Evolutionary conservation across 2,329 filamentous ascomycete genomes (phyloP), one percentile per base, ranked within the genome.

Genomic region (Paecilomyces sp.): DNA sequence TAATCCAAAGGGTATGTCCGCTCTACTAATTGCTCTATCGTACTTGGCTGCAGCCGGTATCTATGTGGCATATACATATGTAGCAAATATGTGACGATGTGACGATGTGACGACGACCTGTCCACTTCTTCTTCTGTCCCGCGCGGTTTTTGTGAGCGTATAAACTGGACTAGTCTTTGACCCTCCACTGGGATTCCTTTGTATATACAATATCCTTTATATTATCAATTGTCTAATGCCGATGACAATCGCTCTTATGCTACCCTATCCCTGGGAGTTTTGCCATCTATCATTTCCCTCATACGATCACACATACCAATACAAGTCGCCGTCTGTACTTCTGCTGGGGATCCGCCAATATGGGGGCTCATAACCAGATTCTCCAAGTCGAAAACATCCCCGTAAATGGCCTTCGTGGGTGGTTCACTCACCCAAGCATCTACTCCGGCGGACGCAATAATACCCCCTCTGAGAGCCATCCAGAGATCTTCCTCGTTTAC

Each of bases 261-360:
- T 30, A 61, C 59, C 50, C 57, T 56, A 56, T 59, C 59, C 50
- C 57, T 61, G 25, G 59, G 59, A 13, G 36, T 51, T 34, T 59
- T 59, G 7, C 59, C 59, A 54, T 61, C 59, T 1, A 61, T 51
- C 54, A 61, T 22, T 47, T 61, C 59, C 33, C 31, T 61, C 59
- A 61, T 61, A 13, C 56, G 59, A 31, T 61, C 59, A 24, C 57
- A 57, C 59, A 61, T 61, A 55, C 59, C 58, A 1, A 56, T 56
- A 52, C 59, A 61, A 30, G 60, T 61, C 11, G 57, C 60, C 7
- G 57, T 58, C 51, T 58, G 57, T 30, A 58, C 22, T 30, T 58
- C 57, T 8, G 57, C 50, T 9, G 57, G 50, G 2, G 57, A 54
- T 54, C 57, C 57, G 12, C 57, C 57, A 28, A 58, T 58, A 36